A percentile compares a stretch with the other conserved stretches of the same genome.
Evolutionary conservation across 768 basidiomycete genomes (phyloP).

Genomic region (Cystobasidium tubakii): DNA sequence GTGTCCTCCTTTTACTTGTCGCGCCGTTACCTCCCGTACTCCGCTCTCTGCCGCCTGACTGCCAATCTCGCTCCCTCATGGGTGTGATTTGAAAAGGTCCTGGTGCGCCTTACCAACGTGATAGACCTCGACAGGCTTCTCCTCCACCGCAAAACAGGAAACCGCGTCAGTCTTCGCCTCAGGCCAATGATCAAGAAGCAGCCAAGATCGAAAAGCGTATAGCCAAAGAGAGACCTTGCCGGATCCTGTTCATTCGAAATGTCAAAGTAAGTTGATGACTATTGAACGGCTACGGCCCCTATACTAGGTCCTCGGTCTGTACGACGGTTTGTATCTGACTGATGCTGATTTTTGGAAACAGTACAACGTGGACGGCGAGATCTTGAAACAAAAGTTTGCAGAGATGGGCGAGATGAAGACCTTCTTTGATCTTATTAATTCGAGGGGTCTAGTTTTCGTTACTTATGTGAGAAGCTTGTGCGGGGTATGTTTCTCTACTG

Average conservation of each 20-base stretch:
- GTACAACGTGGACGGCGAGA: slow-evolving; percentile 54
- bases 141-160: neutral
- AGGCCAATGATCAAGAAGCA: slow-evolving; percentile 55
- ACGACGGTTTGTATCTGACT: slow-evolving; percentile 46
- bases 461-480: slow-evolving; percentile 74
- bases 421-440: slow-evolving; percentile 89
- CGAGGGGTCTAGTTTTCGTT: slow-evolving; percentile 97
- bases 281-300: too few relatives aligned
- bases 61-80: too few relatives aligned
- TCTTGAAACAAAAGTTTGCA: slow-evolving; percentile 78
- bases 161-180: neutral
- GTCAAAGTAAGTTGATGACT: slow-evolving; percentile 66
- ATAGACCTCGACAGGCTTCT: neutral
- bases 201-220: slow-evolving; percentile 90
- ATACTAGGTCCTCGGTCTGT: too few relatives aligned
- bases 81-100: too few relatives aligned
- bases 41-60: too few relatives aligned
- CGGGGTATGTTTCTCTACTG: neutral
- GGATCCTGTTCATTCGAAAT: slow-evolving; percentile 94
- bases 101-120: neutral
- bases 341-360: slow-evolving; percentile 32
- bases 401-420: slow-evolving; percentile 93
- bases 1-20: neutral
- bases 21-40: too few relatives aligned
- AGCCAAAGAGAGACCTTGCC: slow-evolving; percentile 85